Conservation (phyloP, 345 rosid species). For the Sonneratia caseolaris region DNA sequence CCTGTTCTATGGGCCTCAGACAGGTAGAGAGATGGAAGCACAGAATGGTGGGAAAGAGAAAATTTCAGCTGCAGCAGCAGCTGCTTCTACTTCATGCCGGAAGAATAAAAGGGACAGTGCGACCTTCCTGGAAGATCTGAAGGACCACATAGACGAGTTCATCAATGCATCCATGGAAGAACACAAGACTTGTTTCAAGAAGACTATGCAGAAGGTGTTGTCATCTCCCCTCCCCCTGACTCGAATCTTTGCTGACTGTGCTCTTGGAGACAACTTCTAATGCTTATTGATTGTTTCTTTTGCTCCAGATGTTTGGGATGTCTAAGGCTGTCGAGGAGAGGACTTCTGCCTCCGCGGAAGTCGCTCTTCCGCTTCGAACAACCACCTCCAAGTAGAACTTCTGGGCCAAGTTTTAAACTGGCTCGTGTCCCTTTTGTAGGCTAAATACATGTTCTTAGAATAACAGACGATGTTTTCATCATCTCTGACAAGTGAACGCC, state of each 20-base stretch:
- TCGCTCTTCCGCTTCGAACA: conserved; percentile 48
- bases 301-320: conserved; percentile 72
- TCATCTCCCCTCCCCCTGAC: background rate
- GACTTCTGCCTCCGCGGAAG: conserved; percentile 42
- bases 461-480: background rate
- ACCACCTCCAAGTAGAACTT: conserved; percentile 13
- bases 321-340: conserved; percentile 61
- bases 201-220: conserved; percentile 57
- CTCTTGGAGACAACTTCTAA: background rate
- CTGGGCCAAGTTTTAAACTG: background rate
- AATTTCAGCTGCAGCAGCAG: conserved; percentile 11
- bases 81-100: conserved; percentile 38
- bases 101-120: conserved; percentile 61
- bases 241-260: background rate
- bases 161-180: conserved; percentile 75
- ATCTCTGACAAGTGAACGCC: no score
- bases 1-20: no score
- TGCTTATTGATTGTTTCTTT: conserved; percentile 6
- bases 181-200: conserved; percentile 65
- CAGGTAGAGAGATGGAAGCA: conserved; percentile 27
- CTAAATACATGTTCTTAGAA: background rate
- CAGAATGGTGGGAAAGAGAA: conserved; percentile 3
- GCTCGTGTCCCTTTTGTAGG: background rate
- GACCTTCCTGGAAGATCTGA: conserved; percentile 65
- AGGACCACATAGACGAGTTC: conserved; percentile 83